phyloP scores from a whole-genome alignment of 176 grass and related monocot species.

The Zizania latifolia region DNA sequence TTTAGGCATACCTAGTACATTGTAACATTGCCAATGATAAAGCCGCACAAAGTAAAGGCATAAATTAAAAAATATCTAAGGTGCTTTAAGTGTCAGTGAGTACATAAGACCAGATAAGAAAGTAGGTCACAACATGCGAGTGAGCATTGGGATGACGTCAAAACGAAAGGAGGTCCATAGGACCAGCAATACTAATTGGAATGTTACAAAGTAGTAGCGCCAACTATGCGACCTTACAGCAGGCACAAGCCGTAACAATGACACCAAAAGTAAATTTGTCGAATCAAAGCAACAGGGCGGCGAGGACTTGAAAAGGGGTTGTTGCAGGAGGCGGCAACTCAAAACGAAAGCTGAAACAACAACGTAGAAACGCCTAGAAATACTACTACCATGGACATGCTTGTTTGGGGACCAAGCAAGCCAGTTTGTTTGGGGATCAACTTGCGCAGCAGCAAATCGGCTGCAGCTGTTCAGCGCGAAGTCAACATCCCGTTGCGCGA shows the following conservation, averaged over 20 bases:
- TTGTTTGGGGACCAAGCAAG: neutral
- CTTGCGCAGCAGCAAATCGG: neutral
- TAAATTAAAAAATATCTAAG: neutral
- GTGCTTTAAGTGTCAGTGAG: neutral
- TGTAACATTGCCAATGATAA: neutral
- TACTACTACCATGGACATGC: neutral
- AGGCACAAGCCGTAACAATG: constrained; percentile 2
- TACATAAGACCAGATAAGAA: constrained; percentile 5
- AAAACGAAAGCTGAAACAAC: neutral
- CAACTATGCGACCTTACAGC: constrained; percentile 8
- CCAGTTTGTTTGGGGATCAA: neutral
- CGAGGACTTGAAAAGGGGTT: neutral
- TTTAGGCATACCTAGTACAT: neutral
- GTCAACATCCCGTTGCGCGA: neutral
- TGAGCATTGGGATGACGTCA: neutral
- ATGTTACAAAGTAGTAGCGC: neutral
- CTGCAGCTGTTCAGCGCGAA: neutral
- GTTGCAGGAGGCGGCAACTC: neutral
- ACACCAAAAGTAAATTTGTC: neutral
- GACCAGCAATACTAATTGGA: neutral
- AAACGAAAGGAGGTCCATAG: constrained; percentile 8
- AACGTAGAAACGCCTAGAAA: neutral
- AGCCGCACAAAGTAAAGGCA: neutral
- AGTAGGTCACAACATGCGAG: neutral
- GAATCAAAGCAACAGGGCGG: constrained; percentile 3